phyloP scores from a whole-genome alignment of 2,329 filamentous ascomycete species.

The Penicillium decumbens region DNA sequence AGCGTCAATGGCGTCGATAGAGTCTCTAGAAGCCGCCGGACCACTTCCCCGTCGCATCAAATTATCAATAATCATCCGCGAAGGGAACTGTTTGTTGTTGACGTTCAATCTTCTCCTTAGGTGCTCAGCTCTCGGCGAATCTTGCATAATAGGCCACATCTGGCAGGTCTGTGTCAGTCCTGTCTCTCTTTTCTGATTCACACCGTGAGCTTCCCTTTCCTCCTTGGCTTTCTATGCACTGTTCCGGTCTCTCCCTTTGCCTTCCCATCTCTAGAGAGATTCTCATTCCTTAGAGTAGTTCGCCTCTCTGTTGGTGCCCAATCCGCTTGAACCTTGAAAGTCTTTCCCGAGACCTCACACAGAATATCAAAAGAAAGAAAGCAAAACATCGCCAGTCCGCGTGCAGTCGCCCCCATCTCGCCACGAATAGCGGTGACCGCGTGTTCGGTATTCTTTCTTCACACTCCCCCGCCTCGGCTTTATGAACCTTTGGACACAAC shows the following conservation, averaged over 20 bases:
- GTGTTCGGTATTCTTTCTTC: neutral
- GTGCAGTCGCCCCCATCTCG: neutral
- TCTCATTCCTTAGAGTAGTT: slow-evolving; percentile 38
- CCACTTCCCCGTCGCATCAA: slow-evolving; percentile 20
- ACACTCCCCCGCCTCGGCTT: slow-evolving; percentile 7
- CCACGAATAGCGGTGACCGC: slow-evolving; percentile 14
- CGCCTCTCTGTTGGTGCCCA: slow-evolving; percentile 28
- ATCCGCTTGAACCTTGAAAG: slow-evolving; percentile 26
- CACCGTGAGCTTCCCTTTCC: slow-evolving; percentile 17
- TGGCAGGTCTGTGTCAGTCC: slow-evolving; percentile 18
- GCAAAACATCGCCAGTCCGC: slow-evolving; percentile 26
- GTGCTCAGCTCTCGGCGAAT: slow-evolving; percentile 16
- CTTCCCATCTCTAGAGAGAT: slow-evolving; percentile 10
- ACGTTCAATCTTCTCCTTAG: slow-evolving; percentile 26
- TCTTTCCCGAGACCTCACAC: slow-evolving; percentile 26
- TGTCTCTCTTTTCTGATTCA: slow-evolving; percentile 18
- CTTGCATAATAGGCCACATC: slow-evolving; percentile 31
- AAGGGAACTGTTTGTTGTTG: slow-evolving; percentile 33
- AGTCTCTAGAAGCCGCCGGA: slow-evolving; percentile 22
- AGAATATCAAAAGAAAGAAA: slow-evolving; percentile 19
- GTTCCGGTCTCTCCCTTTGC: slow-evolving; percentile 21
- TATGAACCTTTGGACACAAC: slow-evolving; percentile 22
- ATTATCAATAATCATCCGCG: slow-evolving; percentile 4
- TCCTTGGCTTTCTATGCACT: slow-evolving; percentile 26
- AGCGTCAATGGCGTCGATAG: slow-evolving; percentile 27